These are phyloP conservation scores for Vararia minispora DNA, from an alignment of 768 basidiomycete genomes.

Conservation along the genomic window DNA sequence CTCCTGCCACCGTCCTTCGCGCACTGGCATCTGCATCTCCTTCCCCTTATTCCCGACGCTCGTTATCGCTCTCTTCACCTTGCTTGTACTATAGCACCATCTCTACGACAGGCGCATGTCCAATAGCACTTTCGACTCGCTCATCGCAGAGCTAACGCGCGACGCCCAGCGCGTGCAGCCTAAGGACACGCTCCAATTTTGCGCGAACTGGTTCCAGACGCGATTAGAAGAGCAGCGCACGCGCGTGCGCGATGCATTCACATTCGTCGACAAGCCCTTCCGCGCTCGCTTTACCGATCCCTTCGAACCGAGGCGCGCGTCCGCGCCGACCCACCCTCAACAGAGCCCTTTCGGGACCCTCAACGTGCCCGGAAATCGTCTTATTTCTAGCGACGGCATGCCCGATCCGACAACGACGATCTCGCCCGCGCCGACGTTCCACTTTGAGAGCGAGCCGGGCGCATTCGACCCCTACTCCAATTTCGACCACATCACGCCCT, in stretches of 20 bases:
- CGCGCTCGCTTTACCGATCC: constrained; percentile 33
- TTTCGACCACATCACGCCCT: constrained; percentile 21
- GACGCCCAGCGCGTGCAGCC: constrained; percentile 82
- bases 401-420: constrained; percentile 15
- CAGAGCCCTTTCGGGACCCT: constrained; percentile 69
- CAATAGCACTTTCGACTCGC: constrained; percentile 72
- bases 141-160: constrained; percentile 77
- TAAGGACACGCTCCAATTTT: constrained; percentile 84
- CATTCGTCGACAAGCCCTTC: constrained; percentile 42
- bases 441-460: constrained; percentile 43
- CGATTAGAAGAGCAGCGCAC: constrained; percentile 78
- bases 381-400: constrained; percentile 40
- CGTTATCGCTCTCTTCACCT: too few species aligned
- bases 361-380: constrained; percentile 72
- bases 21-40: background rate
- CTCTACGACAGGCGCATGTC: constrained; percentile 31
- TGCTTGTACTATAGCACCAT: too few species aligned
- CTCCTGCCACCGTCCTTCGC: background rate
- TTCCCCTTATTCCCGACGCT: too few species aligned
- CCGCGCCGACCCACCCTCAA: constrained; percentile 39
- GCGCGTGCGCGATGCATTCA: constrained; percentile 54
- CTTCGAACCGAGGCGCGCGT: constrained; percentile 37
- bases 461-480: constrained; percentile 39
- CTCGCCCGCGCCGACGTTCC: constrained; percentile 41
- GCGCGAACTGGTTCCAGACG: constrained; percentile 89